phyloP scores from a whole-genome alignment of 495 filamentous ascomycete genomes.

The Hypoxylon lienhwacheense region DNA sequence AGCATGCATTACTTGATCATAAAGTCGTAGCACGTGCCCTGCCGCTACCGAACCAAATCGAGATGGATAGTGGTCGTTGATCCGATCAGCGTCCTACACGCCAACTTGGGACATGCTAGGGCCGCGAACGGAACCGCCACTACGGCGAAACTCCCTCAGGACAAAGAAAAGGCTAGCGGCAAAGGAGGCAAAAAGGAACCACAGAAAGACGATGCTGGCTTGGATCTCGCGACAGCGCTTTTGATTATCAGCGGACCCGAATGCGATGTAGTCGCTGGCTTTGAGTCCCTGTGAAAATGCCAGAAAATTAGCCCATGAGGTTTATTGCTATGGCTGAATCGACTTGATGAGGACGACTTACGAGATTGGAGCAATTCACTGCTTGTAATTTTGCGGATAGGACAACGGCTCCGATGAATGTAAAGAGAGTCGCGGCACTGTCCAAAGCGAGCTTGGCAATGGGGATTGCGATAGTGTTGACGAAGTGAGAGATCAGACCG shows the following conservation, averaged over 20 bases:
- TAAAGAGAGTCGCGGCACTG: conserved; percentile 46
- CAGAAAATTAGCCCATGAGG: conserved; percentile 6
- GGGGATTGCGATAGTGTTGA: conserved; percentile 41
- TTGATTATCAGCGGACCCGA: conserved; percentile 45
- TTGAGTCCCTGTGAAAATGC: conserved; percentile 20
- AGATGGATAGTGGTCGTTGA: neutral
- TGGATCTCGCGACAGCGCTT: conserved; percentile 56
- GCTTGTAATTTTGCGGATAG: conserved; percentile 51
- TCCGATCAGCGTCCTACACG: conserved; percentile 38
- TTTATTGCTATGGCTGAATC: neutral
- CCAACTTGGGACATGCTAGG: conserved; percentile 54
- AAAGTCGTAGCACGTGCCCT: conserved; percentile 14
- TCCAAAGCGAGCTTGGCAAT: conserved; percentile 44
- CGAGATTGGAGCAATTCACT: conserved; percentile 45
- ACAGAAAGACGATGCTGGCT: conserved; percentile 52
- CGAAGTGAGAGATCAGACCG: conserved; percentile 40
- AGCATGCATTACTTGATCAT: conserved; percentile 9
- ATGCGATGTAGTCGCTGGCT: conserved; percentile 48
- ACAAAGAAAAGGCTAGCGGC: conserved; percentile 40
- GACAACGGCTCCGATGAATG: conserved; percentile 49
- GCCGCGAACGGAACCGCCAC: conserved; percentile 45
- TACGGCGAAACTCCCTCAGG: conserved; percentile 43
- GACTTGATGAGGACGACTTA: conserved; percentile 6
- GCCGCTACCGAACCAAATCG: too few relatives aligned
- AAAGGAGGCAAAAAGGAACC: conserved; percentile 51